Evolutionary conservation across 768 basidiomycete species (phyloP).

Genomic region (Suillus cothurnatus): DNA sequence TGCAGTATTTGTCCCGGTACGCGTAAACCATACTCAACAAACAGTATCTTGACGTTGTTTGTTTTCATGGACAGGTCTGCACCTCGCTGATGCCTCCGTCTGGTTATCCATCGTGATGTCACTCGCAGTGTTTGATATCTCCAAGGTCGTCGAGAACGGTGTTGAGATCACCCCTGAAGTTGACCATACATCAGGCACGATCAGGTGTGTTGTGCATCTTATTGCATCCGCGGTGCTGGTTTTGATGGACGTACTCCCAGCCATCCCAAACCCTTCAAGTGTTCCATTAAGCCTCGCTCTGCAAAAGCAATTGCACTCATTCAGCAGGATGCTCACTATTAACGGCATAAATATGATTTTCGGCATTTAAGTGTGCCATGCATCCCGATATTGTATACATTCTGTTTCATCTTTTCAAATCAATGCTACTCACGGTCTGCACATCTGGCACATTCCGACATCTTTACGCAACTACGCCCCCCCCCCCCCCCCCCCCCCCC

Average conservation of each 20-base stretch:
- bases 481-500: no score
- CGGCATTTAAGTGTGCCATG: background rate
- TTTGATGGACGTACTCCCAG: constrained; percentile 27
- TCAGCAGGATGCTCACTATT: constrained; percentile 42
- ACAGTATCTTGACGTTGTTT: constrained; percentile 19
- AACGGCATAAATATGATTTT: constrained; percentile 3
- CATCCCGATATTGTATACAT: background rate
- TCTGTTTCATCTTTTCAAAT: no score
- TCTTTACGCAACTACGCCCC: no score
- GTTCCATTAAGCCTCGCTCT: constrained; percentile 61
- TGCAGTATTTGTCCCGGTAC: constrained; percentile 33
- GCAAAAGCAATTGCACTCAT: constrained; percentile 56
- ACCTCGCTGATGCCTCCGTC: constrained; percentile 54
- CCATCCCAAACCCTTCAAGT: constrained; percentile 65
- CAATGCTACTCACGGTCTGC: no score
- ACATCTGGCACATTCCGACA: no score
- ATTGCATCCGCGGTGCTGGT: background rate
- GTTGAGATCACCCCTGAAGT: constrained; percentile 53
- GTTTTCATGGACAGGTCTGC: constrained; percentile 34
- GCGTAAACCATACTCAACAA: background rate
- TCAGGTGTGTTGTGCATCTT: constrained; percentile 44
- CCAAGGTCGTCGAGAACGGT: constrained; percentile 47
- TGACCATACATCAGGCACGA: constrained; percentile 61
- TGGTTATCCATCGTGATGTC: constrained; percentile 47
- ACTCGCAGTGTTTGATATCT: constrained; percentile 51